These are phyloP conservation scores for Blepharisma undulans DNA, from an alignment of 169 alveolate genomes.

Conservation along the genomic window DNA sequence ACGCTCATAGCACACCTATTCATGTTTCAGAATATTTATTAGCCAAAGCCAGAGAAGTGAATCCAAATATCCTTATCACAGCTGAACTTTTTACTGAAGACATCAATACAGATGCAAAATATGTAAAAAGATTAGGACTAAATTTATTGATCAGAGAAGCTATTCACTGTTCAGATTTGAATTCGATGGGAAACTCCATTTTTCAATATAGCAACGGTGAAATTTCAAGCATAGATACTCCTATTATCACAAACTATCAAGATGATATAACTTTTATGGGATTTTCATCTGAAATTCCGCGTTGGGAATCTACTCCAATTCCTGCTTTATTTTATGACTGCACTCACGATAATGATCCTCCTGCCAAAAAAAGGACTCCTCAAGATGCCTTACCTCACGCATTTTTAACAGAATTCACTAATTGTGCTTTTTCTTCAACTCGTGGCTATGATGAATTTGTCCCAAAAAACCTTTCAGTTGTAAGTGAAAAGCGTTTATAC, in stretches of 20 bases:
- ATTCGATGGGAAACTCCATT: constrained; percentile 41
- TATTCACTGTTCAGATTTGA: constrained; percentile 54
- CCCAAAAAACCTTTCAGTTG: constrained; percentile 87
- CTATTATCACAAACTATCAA: not conserved
- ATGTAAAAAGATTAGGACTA: constrained; percentile 84
- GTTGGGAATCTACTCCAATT: constrained; percentile 63
- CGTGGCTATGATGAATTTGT: constrained; percentile 90
- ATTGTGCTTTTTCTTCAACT: constrained; percentile 87
- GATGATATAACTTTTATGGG: not conserved
- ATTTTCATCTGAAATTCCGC: not conserved
- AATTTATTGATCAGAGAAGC: constrained; percentile 91
- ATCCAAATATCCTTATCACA: constrained; percentile 88
- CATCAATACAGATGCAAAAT: constrained; percentile 84
- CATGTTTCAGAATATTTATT: constrained; percentile 90
- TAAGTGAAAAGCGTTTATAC: constrained; percentile 86
- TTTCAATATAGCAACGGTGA: constrained; percentile 38
- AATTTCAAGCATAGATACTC: not conserved
- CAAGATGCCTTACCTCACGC: constrained; percentile 84
- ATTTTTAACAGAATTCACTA: constrained; percentile 82
- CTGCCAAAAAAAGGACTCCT: constrained; percentile 69
- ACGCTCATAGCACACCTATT: constrained; percentile 94
- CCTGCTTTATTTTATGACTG: constrained; percentile 89
- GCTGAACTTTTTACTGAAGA: constrained; percentile 93
- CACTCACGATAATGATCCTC: constrained; percentile 93
- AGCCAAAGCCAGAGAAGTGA: constrained; percentile 85